Percentiles rank a stretch among this genome's conserved stretches.
These are phyloP conservation scores for Cucurbita argyrosperma DNA, from an alignment of 306 rosid species.

Conservation along the genomic window DNA sequence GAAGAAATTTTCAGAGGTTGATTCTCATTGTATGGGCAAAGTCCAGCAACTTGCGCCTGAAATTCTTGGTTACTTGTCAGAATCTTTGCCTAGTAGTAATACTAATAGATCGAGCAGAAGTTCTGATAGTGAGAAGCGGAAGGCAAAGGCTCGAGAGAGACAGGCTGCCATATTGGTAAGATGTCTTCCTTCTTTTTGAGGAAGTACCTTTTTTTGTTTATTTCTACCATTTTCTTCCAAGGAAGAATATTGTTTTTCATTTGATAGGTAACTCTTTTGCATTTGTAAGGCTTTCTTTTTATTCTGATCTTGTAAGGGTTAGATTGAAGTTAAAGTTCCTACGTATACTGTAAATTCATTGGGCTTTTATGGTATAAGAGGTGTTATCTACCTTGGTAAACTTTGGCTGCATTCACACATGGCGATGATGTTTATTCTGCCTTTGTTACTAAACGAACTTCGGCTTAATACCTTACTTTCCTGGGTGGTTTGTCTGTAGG, in stretches of 20 bases:
- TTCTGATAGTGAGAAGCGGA: constrained; percentile 79
- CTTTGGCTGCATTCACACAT: background rate
- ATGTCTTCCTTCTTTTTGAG: background rate
- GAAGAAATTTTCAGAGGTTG: constrained; percentile 79
- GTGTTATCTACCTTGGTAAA: background rate
- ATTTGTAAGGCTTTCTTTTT: background rate
- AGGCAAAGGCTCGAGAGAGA: constrained; percentile 88
- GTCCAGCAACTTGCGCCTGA: constrained; percentile 72
- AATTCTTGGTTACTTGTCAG: constrained; percentile 33
- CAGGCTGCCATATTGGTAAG: constrained; percentile 85
- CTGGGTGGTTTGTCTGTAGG: constrained; percentile 26
- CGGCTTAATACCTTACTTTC: background rate
- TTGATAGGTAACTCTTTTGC: background rate
- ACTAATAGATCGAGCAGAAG: constrained; percentile 19
- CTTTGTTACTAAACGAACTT: background rate
- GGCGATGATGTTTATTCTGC: background rate
- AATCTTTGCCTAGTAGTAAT: constrained; percentile 28
- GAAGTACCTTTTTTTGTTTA: background rate
- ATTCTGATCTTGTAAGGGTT: background rate
- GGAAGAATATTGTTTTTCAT: background rate
- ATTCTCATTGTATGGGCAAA: constrained; percentile 48
- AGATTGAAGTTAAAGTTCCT: background rate
- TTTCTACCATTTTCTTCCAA: background rate
- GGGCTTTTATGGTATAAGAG: background rate
- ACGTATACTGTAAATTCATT: background rate